These are phyloP conservation scores for Jatropha curcas DNA, from an alignment of 345 rosid species.

Conservation along the genomic window DNA sequence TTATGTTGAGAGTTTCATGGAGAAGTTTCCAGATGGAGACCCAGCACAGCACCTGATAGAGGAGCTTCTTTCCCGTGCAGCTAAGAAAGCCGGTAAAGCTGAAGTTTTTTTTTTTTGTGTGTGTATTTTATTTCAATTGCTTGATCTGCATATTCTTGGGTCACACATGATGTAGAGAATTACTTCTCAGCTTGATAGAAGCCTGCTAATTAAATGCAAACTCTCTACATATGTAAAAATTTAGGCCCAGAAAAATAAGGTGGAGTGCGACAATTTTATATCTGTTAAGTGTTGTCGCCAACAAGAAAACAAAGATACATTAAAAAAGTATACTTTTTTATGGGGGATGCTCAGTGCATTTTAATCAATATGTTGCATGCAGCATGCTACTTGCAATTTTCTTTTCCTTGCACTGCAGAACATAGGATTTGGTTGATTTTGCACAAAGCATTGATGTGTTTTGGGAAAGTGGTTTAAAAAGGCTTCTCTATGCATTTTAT, in stretches of 20 bases:
- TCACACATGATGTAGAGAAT: neutral
- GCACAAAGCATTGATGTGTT: neutral
- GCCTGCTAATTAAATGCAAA: neutral
- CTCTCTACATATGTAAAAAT: neutral
- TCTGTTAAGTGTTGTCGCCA: neutral
- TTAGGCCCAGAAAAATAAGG: neutral
- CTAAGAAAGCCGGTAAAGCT: conserved; percentile 90
- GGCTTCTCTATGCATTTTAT: no score
- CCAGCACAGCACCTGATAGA: conserved; percentile 95
- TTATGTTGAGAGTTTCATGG: conserved; percentile 74
- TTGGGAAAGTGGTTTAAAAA: neutral
- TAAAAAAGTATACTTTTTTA: neutral
- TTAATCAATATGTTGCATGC: neutral
- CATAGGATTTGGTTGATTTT: neutral
- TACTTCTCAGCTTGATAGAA: conserved; percentile 2
- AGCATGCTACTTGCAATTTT: neutral
- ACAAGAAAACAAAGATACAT: neutral
- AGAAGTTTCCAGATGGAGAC: conserved; percentile 94
- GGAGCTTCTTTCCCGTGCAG: conserved; percentile 89
- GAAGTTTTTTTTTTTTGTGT: neutral
- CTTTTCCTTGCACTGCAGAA: neutral
- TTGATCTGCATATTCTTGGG: neutral
- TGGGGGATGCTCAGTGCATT: neutral
- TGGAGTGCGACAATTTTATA: neutral
- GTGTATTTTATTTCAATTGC: conserved; percentile 7